phyloP scores from a whole-genome alignment of 805 yeast genomes.

The Lachancea quebecensis region DNA sequence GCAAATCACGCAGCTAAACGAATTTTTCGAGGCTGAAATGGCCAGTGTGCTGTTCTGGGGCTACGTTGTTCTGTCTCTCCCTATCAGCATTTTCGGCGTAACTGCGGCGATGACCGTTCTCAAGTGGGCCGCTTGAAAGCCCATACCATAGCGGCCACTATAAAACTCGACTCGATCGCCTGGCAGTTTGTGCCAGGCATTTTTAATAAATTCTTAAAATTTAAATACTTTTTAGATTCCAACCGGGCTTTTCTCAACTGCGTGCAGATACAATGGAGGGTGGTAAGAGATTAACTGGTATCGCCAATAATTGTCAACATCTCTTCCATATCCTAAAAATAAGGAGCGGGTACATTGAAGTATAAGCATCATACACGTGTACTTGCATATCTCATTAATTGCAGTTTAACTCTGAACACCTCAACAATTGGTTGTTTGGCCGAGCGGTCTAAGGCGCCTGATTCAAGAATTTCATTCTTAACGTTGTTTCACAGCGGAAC shows the following conservation, averaged over 20 bases:
- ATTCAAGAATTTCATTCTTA: constrained; percentile 24
- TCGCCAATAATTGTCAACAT: too few species aligned
- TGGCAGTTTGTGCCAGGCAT: too few species aligned
- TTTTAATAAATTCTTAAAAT: too few species aligned
- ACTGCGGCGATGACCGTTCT: constrained; percentile 50
- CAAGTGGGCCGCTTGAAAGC: constrained; percentile 33
- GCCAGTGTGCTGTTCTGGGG: constrained; percentile 80
- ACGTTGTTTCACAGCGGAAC: constrained; percentile 15
- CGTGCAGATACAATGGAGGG: too few species aligned
- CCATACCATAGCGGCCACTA: not conserved
- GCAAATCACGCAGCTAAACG: constrained; percentile 73
- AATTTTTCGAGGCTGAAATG: constrained; percentile 73
- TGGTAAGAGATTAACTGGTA: too few species aligned
- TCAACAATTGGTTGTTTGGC: constrained; percentile 26
- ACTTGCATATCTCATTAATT: not conserved
- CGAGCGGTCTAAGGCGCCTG: constrained; percentile 34
- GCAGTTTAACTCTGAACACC: too few species aligned
- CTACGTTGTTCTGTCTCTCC: constrained; percentile 66
- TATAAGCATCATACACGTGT: too few species aligned
- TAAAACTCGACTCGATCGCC: too few species aligned
- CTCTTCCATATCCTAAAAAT: too few species aligned
- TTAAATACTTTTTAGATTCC: too few species aligned
- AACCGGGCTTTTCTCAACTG: too few species aligned
- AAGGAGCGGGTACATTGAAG: too few species aligned
- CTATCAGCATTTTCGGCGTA: constrained; percentile 67